A percentile compares a stretch with the other conserved stretches of the same genome.
These are phyloP conservation scores for Spirogloea muscicola DNA, from an alignment of 139 green algal genomes.

Conservation along the genomic window DNA sequence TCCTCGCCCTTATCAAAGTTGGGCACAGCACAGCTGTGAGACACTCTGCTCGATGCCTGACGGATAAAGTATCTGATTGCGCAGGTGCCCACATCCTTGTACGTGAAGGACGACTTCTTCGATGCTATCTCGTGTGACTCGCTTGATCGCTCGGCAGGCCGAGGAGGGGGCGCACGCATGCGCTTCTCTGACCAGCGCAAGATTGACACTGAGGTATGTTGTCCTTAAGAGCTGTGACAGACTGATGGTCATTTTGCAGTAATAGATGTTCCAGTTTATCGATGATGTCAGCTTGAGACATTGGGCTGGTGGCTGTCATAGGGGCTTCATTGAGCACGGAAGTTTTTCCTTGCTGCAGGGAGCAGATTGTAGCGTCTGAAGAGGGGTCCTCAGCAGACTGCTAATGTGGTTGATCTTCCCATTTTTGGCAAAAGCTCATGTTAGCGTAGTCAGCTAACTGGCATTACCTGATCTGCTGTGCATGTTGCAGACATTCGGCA, in stretches of 20 bases:
- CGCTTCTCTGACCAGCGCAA: constrained; percentile 19
- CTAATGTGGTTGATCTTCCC: no score
- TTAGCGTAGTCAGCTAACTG: no score
- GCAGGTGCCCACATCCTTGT: not conserved
- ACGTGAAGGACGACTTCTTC: constrained; percentile 51
- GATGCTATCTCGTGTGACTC: constrained; percentile 40
- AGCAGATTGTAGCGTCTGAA: no score
- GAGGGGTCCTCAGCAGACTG: no score
- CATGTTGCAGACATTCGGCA: constrained; percentile 23
- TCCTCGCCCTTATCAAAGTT: not conserved
- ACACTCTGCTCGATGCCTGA: not conserved
- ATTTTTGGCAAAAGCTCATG: no score
- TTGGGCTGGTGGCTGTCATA: no score
- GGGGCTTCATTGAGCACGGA: no score
- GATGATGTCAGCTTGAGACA: no score
- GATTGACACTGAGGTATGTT: constrained; percentile 32
- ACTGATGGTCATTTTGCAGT: not conserved
- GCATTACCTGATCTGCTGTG: not conserved
- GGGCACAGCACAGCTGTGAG: not conserved
- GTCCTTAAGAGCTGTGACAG: not conserved
- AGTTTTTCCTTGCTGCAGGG: constrained; percentile 7
- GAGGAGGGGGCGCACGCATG: not conserved
- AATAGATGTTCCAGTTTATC: not conserved
- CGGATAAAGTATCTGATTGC: not conserved
- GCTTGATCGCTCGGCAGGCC: constrained; percentile 7